Evolutionary conservation across 2,329 filamentous ascomycete genomes (phyloP).

Genomic region (Botrytis byssoidea): DNA sequence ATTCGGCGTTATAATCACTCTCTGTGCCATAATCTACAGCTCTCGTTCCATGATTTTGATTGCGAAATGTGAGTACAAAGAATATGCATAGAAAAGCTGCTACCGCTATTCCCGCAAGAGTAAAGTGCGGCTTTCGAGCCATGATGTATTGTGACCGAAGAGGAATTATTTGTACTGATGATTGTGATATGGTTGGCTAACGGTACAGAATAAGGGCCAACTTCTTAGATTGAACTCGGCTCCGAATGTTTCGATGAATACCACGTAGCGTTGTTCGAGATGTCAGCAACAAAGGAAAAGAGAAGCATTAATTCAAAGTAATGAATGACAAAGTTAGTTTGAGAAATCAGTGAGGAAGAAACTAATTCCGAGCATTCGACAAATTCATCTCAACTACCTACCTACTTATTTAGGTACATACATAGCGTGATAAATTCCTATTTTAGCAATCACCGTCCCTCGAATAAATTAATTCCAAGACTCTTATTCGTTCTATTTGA

Average conservation of each 20-base stretch:
- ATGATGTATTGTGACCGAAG: slow-evolving; percentile 26
- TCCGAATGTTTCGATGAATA: background rate
- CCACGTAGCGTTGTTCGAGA: background rate
- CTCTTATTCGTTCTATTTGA: background rate
- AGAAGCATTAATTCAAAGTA: background rate
- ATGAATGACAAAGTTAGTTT: background rate
- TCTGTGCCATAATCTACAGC: slow-evolving; percentile 26
- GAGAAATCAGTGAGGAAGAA: background rate
- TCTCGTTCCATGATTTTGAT: slow-evolving; percentile 25
- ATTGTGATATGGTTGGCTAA: slow-evolving; percentile 4
- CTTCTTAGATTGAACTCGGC: background rate
- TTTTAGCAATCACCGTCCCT: background rate
- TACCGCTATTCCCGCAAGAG: slow-evolving; percentile 54
- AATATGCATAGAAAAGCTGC: slow-evolving; percentile 59
- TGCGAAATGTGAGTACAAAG: slow-evolving; percentile 49
- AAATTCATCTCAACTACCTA: background rate
- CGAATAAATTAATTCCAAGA: background rate
- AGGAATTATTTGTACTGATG: background rate
- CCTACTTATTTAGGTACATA: background rate
- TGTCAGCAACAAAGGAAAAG: background rate
- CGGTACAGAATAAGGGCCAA: background rate
- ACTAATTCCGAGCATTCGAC: background rate
- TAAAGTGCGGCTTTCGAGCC: slow-evolving; percentile 46
- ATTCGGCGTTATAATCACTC: slow-evolving; percentile 6
- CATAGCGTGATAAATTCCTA: background rate